These are phyloP conservation scores for Cladophialophora chaetospira DNA, from an alignment of 2,329 filamentous ascomycete genomes.

Conservation along the genomic window DNA sequence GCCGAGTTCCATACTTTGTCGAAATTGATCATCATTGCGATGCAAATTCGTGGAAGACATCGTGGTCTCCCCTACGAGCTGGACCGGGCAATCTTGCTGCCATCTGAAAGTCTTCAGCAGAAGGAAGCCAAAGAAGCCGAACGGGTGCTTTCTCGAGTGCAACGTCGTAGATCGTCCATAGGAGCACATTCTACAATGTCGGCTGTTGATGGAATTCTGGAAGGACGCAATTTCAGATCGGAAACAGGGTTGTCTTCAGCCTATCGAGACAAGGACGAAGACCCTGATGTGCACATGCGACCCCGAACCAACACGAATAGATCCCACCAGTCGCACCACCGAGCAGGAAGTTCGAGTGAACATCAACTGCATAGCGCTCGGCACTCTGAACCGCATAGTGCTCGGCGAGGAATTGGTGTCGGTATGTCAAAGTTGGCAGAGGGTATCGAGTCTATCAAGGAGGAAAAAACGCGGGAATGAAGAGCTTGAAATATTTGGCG, in stretches of 20 bases:
- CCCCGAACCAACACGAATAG: conserved; percentile 25
- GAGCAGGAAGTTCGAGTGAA: conserved; percentile 14
- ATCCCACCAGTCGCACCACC: conserved; percentile 12
- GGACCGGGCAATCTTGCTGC: conserved; percentile 70
- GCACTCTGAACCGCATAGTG: conserved; percentile 7
- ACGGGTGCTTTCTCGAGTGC: conserved; percentile 23
- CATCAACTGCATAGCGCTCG: neutral
- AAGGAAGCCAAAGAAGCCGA: conserved; percentile 34
- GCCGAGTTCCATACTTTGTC: conserved; percentile 74
- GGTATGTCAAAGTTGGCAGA: conserved; percentile 20
- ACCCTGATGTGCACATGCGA: neutral
- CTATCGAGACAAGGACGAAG: conserved; percentile 8
- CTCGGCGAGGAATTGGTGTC: conserved; percentile 17
- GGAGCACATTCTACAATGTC: conserved; percentile 23
- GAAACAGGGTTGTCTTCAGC: conserved; percentile 28
- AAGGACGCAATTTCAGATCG: conserved; percentile 25
- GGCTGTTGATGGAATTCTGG: conserved; percentile 25
- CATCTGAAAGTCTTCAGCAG: conserved; percentile 46
- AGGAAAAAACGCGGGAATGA: conserved; percentile 11
- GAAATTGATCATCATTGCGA: conserved; percentile 67
- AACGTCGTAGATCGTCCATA: conserved; percentile 26
- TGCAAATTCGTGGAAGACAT: conserved; percentile 67
- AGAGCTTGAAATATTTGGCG: neutral
- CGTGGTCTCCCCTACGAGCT: conserved; percentile 67
- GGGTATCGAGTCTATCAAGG: conserved; percentile 22